phyloP scores from a whole-genome alignment of 2,329 filamentous ascomycete genomes.

The Dactylellina cionopaga region DNA sequence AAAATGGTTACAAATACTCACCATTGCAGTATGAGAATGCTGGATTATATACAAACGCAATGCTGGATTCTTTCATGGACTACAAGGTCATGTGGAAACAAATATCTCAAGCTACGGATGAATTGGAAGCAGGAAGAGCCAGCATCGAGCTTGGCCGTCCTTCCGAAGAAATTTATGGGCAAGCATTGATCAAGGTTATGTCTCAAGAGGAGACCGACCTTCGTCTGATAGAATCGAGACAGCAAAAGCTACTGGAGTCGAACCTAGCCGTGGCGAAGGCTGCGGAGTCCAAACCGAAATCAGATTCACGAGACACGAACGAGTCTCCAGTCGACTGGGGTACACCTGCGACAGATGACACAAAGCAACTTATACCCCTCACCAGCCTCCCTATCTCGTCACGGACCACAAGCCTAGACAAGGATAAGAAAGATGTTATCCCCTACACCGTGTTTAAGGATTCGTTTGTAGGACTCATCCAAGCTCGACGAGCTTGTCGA shows the following conservation, averaged over 20 bases:
- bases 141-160: neutral
- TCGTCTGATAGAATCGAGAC: no score
- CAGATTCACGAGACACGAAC: no score
- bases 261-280: no score
- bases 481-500: neutral
- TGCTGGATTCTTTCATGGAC: conserved; percentile 55
- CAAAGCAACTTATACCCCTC: no score
- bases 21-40: conserved; percentile 56
- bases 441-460: neutral
- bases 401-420: neutral
- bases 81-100: conserved; percentile 52
- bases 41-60: conserved; percentile 52
- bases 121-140: neutral
- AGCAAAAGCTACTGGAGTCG: no score
- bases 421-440: neutral
- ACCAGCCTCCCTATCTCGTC: no score
- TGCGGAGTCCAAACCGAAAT: no score
- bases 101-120: neutral
- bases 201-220: neutral
- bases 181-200: neutral
- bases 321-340: no score
- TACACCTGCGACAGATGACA: no score
- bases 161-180: conserved; percentile 6
- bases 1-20: neutral
- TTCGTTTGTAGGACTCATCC: conserved; percentile 4